Percentiles rank a stretch among this genome's conserved stretches.
These are phyloP conservation scores for Starmerella ratchasimensis DNA, from an alignment of 805 yeast genomes.

Conservation along the genomic window DNA sequence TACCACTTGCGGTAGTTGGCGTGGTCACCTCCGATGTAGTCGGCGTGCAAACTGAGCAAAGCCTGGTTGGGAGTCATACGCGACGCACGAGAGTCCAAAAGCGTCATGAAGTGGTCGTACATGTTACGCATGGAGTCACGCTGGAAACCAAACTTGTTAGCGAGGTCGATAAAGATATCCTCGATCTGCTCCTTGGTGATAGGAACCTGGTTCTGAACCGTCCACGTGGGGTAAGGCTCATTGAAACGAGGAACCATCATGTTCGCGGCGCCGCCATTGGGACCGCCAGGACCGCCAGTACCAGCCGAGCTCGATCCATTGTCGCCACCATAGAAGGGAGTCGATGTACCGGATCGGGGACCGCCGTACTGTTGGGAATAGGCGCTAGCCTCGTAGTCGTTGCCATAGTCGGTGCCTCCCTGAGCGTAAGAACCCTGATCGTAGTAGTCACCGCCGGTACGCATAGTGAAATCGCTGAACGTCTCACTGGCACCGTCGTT, in stretches of 20 bases:
- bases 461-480: slow-evolving; percentile 32
- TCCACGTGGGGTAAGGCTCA: slow-evolving; percentile 99
- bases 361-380: slow-evolving; percentile 35
- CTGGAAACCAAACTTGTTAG: slow-evolving; percentile 72
- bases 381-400: slow-evolving; percentile 24
- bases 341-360: slow-evolving; percentile 65
- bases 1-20: slow-evolving; percentile 88
- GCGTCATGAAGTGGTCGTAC: slow-evolving; percentile 65
- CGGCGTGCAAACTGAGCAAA: slow-evolving; percentile 63
- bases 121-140: slow-evolving; percentile 62
- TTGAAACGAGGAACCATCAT: slow-evolving; percentile 27
- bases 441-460: slow-evolving; percentile 31
- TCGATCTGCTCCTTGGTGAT: slow-evolving; percentile 52
- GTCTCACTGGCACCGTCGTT: slow-evolving; percentile 30
- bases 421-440: slow-evolving; percentile 24
- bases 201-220: slow-evolving; percentile 80
- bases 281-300: slow-evolving; percentile 20
- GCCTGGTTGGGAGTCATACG: slow-evolving; percentile 63
- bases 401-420: slow-evolving; percentile 21
- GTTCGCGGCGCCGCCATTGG: slow-evolving; percentile 22
- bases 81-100: slow-evolving; percentile 76
- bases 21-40: slow-evolving; percentile 81
- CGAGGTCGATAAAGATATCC: slow-evolving; percentile 43
- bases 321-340: slow-evolving; percentile 70
- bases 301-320: neutral